Percentiles rank a stretch among this genome's conserved stretches.
Conservation (phyloP, 2,329 filamentous ascomycete genomes). For the Phaeosphaeria sp. region DNA sequence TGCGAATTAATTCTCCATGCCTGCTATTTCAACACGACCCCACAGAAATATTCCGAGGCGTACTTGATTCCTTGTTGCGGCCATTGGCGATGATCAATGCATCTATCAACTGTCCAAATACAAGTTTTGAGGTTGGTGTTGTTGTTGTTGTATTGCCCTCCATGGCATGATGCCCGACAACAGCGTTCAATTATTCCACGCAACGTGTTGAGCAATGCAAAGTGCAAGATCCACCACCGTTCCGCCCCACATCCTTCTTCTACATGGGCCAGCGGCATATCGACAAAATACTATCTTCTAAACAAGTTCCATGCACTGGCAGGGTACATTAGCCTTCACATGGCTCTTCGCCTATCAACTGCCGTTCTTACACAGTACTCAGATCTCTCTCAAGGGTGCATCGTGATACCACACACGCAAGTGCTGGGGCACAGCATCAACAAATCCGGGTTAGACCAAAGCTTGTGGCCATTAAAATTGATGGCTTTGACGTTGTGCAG, state of each 20-base stretch:
- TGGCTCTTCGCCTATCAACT: slow-evolving; percentile 15
- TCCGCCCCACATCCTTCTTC: slow-evolving; percentile 16
- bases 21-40: background rate
- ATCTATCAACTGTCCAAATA: background rate
- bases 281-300: slow-evolving; percentile 15
- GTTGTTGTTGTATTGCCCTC: background rate
- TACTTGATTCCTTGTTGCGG: background rate
- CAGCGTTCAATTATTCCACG: background rate
- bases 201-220: background rate
- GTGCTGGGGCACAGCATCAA: slow-evolving; percentile 15
- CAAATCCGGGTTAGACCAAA: slow-evolving; percentile 26
- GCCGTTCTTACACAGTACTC: slow-evolving; percentile 14
- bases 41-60: slow-evolving; percentile 1
- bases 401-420: slow-evolving; percentile 14
- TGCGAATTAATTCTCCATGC: background rate
- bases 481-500: slow-evolving; percentile 21
- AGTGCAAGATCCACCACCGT: background rate
- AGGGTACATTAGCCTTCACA: slow-evolving; percentile 13
- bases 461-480: slow-evolving; percentile 30
- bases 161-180: too few relatives aligned
- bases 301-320: slow-evolving; percentile 10
- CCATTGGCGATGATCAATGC: background rate
- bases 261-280: slow-evolving; percentile 10
- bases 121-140: background rate
- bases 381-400: slow-evolving; percentile 7